These are phyloP conservation scores for Pleurotus platypus DNA, from an alignment of 768 basidiomycete species.

Conservation along the genomic window DNA sequence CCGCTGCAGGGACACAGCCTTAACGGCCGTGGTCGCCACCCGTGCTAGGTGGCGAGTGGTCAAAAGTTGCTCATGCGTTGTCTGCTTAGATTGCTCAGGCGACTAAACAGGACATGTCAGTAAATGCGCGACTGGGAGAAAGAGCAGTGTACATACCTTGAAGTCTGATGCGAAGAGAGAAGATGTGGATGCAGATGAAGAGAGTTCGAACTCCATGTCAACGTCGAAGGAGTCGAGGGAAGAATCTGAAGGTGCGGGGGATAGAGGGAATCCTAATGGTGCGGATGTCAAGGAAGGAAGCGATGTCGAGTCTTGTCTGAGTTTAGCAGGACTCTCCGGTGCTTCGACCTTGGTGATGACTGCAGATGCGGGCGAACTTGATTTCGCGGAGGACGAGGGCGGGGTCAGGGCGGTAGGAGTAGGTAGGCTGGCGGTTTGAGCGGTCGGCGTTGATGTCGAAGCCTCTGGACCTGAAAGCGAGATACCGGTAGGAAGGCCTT, in stretches of 20 bases:
- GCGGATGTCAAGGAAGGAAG: constrained; percentile 26
- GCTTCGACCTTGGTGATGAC: constrained; percentile 14
- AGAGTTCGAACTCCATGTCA: constrained; percentile 11
- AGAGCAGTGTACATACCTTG: constrained; percentile 23
- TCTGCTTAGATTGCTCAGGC: constrained; percentile 21
- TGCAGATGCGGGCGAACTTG: constrained; percentile 19
- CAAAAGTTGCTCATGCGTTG: constrained; percentile 32
- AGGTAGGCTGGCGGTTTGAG: constrained; percentile 19
- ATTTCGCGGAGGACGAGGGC: constrained; percentile 18
- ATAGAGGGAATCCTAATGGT: constrained; percentile 27
- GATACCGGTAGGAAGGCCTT: constrained; percentile 55
- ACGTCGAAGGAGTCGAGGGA: constrained; percentile 30
- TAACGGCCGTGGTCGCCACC: constrained; percentile 74
- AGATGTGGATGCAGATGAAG: constrained; percentile 19
- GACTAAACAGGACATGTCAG: constrained; percentile 25
- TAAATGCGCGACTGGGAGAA: constrained; percentile 20
- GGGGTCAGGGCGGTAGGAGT: constrained; percentile 18
- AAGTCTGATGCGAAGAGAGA: constrained; percentile 33
- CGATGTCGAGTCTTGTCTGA: not conserved
- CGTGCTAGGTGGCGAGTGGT: constrained; percentile 98
- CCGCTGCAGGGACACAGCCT: constrained; percentile 88
- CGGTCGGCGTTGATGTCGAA: constrained; percentile 17
- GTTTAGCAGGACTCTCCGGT: not conserved
- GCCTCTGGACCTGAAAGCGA: constrained; percentile 15
- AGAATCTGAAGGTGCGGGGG: constrained; percentile 39